Evolutionary conservation across 345 rosid species (phyloP).

Genomic region (Eucalyptus viminalis): DNA sequence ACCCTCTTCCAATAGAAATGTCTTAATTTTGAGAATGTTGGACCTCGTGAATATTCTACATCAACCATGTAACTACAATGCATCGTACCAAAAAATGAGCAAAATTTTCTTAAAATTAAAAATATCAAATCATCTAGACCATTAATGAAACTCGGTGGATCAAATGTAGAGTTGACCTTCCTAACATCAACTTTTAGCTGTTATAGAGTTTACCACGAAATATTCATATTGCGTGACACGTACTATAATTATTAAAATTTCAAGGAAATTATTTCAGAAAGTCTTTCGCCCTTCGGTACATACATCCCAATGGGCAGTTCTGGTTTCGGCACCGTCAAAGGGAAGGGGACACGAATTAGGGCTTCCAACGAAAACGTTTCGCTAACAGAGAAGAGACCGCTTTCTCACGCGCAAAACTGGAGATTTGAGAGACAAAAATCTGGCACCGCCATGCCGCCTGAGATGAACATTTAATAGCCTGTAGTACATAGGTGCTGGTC

Average conservation of each 20-base stretch:
- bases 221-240: fast-evolving
- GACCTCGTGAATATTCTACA: neutral
- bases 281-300: neutral
- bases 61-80: neutral
- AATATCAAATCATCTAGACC: neutral
- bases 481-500: neutral
- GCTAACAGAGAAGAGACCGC: neutral
- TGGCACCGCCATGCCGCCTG: neutral
- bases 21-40: neutral
- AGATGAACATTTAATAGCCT: neutral
- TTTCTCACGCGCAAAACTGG: neutral
- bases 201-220: neutral
- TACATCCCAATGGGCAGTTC: neutral
- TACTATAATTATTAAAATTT: neutral
- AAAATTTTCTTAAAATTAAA: neutral
- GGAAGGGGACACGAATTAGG: neutral
- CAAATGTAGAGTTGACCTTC: neutral
- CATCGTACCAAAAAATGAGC: neutral
- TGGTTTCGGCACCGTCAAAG: neutral
- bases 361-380: neutral
- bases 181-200: neutral
- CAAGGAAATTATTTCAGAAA: neutral
- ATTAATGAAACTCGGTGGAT: neutral
- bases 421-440: neutral
- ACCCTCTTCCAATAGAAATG: neutral